A percentile compares a stretch with the other conserved stretches of the same genome.
Conservation (phyloP, 2,329 filamentous ascomycete genomes). For the Cordyceps militaris region DNA sequence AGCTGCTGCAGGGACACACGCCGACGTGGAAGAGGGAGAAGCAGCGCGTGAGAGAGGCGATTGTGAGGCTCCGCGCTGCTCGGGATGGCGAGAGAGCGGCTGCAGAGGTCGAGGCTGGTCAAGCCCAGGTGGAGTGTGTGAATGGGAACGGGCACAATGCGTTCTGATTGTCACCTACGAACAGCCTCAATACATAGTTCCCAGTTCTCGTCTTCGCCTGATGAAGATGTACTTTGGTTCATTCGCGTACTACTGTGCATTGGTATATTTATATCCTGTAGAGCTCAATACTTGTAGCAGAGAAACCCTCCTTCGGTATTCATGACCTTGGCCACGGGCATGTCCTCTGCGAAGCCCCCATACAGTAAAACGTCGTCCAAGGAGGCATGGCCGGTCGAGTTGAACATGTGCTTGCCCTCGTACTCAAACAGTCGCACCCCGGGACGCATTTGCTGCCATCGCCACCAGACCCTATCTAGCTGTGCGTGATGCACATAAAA, state of each 20-base stretch:
- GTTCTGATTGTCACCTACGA: neutral
- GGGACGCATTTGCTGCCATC: slow-evolving; percentile 10
- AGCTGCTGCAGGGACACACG: neutral
- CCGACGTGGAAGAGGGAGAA: neutral
- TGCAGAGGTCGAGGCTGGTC: neutral
- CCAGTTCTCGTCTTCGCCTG: neutral
- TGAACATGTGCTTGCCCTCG: slow-evolving; percentile 12
- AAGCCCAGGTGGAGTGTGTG: neutral
- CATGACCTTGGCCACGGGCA: slow-evolving; percentile 5
- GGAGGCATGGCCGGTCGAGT: slow-evolving; percentile 7
- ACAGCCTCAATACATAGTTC: neutral
- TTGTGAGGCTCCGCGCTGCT: neutral
- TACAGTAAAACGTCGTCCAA: slow-evolving; percentile 5
- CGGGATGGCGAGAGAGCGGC: neutral
- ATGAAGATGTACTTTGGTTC: neutral
- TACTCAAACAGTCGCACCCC: neutral
- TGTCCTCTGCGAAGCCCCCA: neutral
- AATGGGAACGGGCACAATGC: neutral
- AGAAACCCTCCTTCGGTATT: slow-evolving; percentile 7
- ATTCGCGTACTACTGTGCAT: no score
- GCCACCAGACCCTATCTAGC: slow-evolving; percentile 15
- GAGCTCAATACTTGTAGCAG: slow-evolving; percentile 4
- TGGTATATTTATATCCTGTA: neutral
- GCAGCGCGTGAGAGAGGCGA: neutral
- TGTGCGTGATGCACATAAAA: slow-evolving; percentile 14